phyloP scores from a whole-genome alignment of 129 eudicot species.

The Artemisia tridentata region DNA sequence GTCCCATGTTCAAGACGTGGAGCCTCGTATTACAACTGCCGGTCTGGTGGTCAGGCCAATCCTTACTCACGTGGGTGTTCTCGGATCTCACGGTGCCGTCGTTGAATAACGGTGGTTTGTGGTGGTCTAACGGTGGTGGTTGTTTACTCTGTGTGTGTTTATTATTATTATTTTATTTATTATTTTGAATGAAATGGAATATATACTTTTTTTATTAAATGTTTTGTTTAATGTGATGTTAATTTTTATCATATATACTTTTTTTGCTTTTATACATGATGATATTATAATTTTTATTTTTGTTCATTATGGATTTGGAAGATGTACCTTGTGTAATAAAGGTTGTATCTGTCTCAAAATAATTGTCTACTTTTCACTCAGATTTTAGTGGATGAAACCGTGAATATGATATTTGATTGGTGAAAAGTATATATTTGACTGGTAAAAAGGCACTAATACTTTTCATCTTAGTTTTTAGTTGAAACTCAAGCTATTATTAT shows the following conservation, averaged over 20 bases:
- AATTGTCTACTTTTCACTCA: too few relatives aligned
- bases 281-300: too few relatives aligned
- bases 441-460: too few relatives aligned
- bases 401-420: too few relatives aligned
- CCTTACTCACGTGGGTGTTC: conserved; percentile 68
- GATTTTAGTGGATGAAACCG: too few relatives aligned
- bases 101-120: conserved; percentile 30
- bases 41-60: conserved; percentile 61
- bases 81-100: conserved; percentile 61
- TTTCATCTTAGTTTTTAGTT: too few relatives aligned
- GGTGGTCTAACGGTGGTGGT: neutral
- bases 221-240: too few relatives aligned
- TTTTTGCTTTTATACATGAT: neutral
- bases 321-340: conserved; percentile 7
- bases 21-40: conserved; percentile 76
- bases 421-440: too few relatives aligned
- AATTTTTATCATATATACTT: conserved; percentile 9
- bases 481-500: too few relatives aligned
- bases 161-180: conserved; percentile 25
- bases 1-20: conserved; percentile 70
- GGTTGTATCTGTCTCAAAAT: too few relatives aligned
- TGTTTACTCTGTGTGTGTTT: neutral
- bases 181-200: neutral
- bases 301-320: conserved; percentile 2
- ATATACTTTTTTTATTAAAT: too few relatives aligned